Percentiles rank a stretch among this genome's conserved stretches.
Evolutionary conservation across 164 flowering plant genomes (phyloP).

Genomic region (Tetracentron sinense): DNA sequence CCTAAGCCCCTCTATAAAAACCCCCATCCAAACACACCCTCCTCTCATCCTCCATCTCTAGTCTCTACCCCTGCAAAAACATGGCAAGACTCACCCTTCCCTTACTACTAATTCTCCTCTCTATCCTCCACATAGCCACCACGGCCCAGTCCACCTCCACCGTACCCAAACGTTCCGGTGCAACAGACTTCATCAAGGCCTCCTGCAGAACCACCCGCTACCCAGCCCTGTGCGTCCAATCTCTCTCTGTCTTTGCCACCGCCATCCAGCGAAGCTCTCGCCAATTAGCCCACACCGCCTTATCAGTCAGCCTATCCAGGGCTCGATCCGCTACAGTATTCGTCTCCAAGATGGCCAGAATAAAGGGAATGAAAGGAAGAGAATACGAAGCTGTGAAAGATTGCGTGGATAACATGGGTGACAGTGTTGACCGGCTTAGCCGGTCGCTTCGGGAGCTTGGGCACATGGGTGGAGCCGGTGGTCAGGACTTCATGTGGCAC

Average conservation of each 20-base stretch:
- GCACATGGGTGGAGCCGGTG: conserved; percentile 10
- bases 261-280: conserved; percentile 21
- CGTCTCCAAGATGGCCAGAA: conserved; percentile 15
- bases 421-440: conserved; percentile 27
- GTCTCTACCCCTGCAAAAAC: not conserved
- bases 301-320: conserved; percentile 21
- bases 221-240: conserved; percentile 25
- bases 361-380: conserved; percentile 11
- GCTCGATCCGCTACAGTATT: conserved; percentile 17
- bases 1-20: no score
- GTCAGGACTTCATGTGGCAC: conserved; percentile 25
- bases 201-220: conserved; percentile 28
- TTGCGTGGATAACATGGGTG: conserved; percentile 30
- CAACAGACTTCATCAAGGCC: conserved; percentile 23
- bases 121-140: not conserved
- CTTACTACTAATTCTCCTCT: not conserved
- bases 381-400: conserved; percentile 25
- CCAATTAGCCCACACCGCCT: conserved; percentile 28
- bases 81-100: not conserved
- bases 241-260: conserved; percentile 19
- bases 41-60: not conserved
- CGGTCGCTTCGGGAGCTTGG: conserved; percentile 26
- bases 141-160: not conserved
- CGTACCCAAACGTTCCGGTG: not conserved
- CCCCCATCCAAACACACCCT: no score